Evolutionary conservation across 2,329 filamentous ascomycete genomes (phyloP), one percentile per base, ranked within the genome.

Genomic region (Lomentospora prolificans): DNA sequence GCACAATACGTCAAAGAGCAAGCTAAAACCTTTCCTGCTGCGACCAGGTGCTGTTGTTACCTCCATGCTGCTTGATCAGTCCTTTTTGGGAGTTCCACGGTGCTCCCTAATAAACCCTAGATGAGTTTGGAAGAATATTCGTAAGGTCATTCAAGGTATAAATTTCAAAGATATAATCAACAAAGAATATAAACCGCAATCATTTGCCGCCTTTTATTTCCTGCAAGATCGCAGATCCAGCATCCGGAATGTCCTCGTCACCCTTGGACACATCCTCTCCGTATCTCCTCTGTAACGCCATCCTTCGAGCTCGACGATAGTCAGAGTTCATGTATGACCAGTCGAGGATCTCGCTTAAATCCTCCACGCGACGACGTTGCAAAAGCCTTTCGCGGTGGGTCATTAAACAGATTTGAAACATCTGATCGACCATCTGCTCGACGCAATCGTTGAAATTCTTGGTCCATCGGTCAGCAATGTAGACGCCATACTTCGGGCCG

Each of bases 371-470:
- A 24, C 25, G n/a, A 10, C 51, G n/a, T 33, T 53, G 51, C 51
- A 9, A 4, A 3, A 25, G 30, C 19, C 51, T 30, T 19, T 41
- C 51, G 7, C 51, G 12, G 17, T 25, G 31, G 2, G 6, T 14
- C 51, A 19, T 53, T 75, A 82, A 87, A 14, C 31, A 53, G 31
- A 53, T n/a, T 3, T 22, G n/a, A 22, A 87, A 84, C 12, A 53
- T 41, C 30, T 41, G 39, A 12, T 41, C 51, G 10, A 90, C 86
- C 60, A 97, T 82, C 73, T 97, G 90, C 72, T 97, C 96, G 67
- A 97, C 91, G 6, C 90, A 96, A 70, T 97, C 94, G 66, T 99
- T 94, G 1, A 99, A 87, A 27, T 91, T 92, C 80, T 97, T 97
- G 75, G 84, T 87, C 52, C 94, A 85, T 57, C 94, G 88, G 69